Evolutionary conservation across 208 protist species (phyloP).

Genomic region (Crithidia expoeki): DNA sequence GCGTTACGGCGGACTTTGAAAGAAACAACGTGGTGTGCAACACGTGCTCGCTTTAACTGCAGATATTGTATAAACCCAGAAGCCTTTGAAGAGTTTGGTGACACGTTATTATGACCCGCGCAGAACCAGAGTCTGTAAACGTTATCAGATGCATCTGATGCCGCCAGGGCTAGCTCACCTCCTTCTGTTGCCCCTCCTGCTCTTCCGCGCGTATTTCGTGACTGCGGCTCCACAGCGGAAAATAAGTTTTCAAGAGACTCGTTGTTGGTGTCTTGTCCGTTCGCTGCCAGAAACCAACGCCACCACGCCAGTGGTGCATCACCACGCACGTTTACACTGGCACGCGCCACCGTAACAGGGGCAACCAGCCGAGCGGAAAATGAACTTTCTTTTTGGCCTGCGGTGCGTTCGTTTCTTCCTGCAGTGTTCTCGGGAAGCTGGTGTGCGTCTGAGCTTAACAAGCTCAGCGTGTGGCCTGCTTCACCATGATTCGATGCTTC

Average conservation of each 20-base stretch:
- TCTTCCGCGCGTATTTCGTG: too few species aligned
- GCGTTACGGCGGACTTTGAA: conserved; percentile 23
- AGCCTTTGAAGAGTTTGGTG: not conserved
- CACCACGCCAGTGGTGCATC: conserved; percentile 37
- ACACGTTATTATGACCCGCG: not conserved
- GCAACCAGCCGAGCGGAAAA: not conserved
- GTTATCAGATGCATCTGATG: not conserved
- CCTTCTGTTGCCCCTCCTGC: too few species aligned
- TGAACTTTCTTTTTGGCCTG: not conserved
- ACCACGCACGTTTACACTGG: conserved; percentile 34
- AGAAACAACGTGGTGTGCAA: conserved; percentile 17
- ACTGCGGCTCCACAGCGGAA: too few species aligned
- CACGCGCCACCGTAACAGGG: conserved; percentile 3
- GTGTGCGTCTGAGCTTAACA: not conserved
- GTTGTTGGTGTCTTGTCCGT: not conserved
- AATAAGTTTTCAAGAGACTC: not conserved
- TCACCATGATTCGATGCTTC: too few species aligned
- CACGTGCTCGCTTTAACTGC: not conserved
- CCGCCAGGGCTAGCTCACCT: too few species aligned
- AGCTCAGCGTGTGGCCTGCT: not conserved
- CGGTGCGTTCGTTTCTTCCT: too few species aligned
- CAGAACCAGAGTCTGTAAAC: conserved; percentile 5
- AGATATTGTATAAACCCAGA: conserved; percentile 6
- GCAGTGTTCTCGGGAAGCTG: too few species aligned
- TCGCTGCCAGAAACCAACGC: conserved; percentile 21